Evolutionary conservation across 352 stramenopile species (phyloP).

Genomic region (Aphanomyces astaci): DNA sequence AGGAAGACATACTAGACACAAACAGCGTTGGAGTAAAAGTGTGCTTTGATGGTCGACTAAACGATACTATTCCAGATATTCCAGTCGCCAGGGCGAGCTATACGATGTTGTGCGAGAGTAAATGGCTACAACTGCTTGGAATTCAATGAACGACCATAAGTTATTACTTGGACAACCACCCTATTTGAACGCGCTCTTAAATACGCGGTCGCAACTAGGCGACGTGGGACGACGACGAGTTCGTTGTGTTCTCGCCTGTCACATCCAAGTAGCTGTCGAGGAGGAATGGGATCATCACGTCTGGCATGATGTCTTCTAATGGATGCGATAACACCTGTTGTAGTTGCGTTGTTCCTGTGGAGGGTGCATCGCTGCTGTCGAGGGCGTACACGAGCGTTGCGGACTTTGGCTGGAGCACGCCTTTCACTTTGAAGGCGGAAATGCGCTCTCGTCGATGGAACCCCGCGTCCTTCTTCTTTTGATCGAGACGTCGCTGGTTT

Average conservation of each 20-base stretch:
- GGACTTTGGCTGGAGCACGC: conserved; percentile 17
- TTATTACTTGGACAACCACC: not conserved
- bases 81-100: too few relatives aligned
- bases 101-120: too few relatives aligned
- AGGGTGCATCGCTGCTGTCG: not conserved
- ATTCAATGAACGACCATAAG: too few relatives aligned
- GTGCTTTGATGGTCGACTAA: too few relatives aligned
- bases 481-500: conserved; percentile 19
- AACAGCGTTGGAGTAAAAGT: too few relatives aligned
- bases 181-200: too few relatives aligned
- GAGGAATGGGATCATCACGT: conserved; percentile 23
- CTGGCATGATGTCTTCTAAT: conserved; percentile 19
- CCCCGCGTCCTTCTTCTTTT: conserved; percentile 22
- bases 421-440: conserved; percentile 21
- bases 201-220: not conserved
- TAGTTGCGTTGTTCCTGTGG: not conserved
- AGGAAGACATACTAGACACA: too few relatives aligned
- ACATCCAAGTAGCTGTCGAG: conserved; percentile 18
- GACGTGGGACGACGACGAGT: not conserved
- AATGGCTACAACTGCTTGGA: too few relatives aligned
- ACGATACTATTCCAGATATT: too few relatives aligned
- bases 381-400: not conserved
- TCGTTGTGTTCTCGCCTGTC: not conserved
- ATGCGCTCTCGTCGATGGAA: conserved; percentile 23
- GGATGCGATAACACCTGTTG: not conserved